Percentiles rank a stretch among this genome's conserved stretches.
These are phyloP conservation scores for Microcera coccophila DNA, from an alignment of 2,329 filamentous ascomycete species.

Conservation along the genomic window DNA sequence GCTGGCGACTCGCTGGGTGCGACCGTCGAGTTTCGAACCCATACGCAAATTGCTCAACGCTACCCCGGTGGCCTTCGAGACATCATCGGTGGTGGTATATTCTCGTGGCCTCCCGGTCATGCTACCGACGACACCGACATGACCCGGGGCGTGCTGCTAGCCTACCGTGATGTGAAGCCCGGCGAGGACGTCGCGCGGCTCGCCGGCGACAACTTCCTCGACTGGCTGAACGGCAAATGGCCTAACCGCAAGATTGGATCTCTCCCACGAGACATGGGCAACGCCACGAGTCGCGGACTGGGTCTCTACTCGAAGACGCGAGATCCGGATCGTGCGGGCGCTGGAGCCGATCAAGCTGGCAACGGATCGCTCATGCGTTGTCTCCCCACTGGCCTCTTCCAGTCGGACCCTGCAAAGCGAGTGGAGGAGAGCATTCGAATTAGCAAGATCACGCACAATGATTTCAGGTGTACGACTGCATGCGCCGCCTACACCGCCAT, in stretches of 20 bases:
- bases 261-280: slow-evolving; percentile 38
- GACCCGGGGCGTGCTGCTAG: slow-evolving; percentile 43
- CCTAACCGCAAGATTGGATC: slow-evolving; percentile 33
- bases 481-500: slow-evolving; percentile 42
- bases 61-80: slow-evolving; percentile 39
- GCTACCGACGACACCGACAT: slow-evolving; percentile 49
- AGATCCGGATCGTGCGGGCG: slow-evolving; percentile 34
- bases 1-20: slow-evolving; percentile 46
- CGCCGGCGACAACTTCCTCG: slow-evolving; percentile 38
- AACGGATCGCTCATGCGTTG: slow-evolving; percentile 49
- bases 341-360: slow-evolving; percentile 37
- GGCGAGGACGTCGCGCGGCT: slow-evolving; percentile 29
- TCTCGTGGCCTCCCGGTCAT: slow-evolving; percentile 40
- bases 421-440: slow-evolving; percentile 34
- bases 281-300: slow-evolving; percentile 36
- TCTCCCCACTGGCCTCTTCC: slow-evolving; percentile 42
- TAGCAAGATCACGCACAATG: slow-evolving; percentile 39
- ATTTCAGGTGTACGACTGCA: slow-evolving; percentile 32
- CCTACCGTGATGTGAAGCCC: slow-evolving; percentile 32
- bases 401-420: slow-evolving; percentile 22
- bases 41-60: slow-evolving; percentile 27
- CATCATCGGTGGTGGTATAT: slow-evolving; percentile 43
- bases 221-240: slow-evolving; percentile 43
- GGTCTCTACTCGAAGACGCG: slow-evolving; percentile 21
- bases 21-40: slow-evolving; percentile 41